Evolutionary conservation across 345 rosid species (phyloP), one percentile per base, ranked within the genome.

Genomic region (Syzygium grande): DNA sequence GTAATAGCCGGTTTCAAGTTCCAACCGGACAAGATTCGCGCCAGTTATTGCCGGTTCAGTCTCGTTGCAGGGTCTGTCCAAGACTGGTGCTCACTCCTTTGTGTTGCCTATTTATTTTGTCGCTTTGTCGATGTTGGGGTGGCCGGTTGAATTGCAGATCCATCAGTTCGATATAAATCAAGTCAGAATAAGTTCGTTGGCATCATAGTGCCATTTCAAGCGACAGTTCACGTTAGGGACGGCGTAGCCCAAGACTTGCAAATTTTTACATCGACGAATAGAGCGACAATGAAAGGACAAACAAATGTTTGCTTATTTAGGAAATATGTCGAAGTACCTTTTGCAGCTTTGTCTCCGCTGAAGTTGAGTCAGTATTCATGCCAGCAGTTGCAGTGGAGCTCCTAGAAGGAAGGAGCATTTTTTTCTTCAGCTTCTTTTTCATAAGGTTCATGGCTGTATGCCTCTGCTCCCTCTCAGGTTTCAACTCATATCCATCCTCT

Each of bases 341-440:
- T 88, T 90, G 93, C 89, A 94, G 90, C 91, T 93, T 96, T 65
- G 91, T 96, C 86, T 95, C 98, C 56, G 92, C 93, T 46, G 96
- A 90, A 89, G 90, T 85, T 59, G 95, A 87, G 89, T 94, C 96
- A 84, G 68, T 88, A 86, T 88, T 88, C 51, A 88, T 91, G 68
- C 91, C 93, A 73, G 87, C 90, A 88, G 91, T 83, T 55, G 90
- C 84, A 84, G 84, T 54, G 54, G 73, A 54, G 94, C 90, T 86
- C 91, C 93, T 87, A 89, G 92, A 51, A 93, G 73, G 89, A 90
- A 79, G 94, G 79, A 90, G 90, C 92, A 92, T 88, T 86, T 90
- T 96, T 80, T 95, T 95, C 94, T 91, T 94, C 84, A 94, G 90
- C 87, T 92, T 91, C 92, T 93, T 95, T 87, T 92, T 94, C 95